A percentile compares a stretch with the other conserved stretches of the same genome.
These are phyloP conservation scores for Suillus weaverae DNA, from an alignment of 768 basidiomycete genomes.

Conservation along the genomic window DNA sequence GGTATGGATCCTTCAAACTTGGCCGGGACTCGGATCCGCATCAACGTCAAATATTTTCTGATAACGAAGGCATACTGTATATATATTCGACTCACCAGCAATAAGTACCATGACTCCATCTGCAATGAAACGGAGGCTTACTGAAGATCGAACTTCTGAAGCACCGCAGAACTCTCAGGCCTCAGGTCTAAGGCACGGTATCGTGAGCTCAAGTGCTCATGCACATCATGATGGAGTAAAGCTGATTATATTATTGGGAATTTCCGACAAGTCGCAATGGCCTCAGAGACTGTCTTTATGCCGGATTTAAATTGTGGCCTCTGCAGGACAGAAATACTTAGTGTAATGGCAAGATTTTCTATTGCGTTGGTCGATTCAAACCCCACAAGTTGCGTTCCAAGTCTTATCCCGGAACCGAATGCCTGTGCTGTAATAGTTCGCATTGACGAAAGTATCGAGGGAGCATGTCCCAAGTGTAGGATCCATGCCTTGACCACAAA, in stretches of 20 bases:
- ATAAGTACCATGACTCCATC: too few relatives aligned
- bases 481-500: conserved; percentile 34
- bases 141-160: too few relatives aligned
- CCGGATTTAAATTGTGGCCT: not conserved
- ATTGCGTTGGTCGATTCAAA: not conserved
- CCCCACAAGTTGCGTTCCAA: conserved; percentile 40
- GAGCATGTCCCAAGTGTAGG: conserved; percentile 38
- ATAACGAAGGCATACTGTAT: not conserved
- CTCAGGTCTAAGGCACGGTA: too few relatives aligned
- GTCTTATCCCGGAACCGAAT: conserved; percentile 31
- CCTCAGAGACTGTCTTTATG: not conserved
- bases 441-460: conserved; percentile 33
- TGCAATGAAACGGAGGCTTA: not conserved
- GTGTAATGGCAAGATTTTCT: not conserved
- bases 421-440: conserved; percentile 27
- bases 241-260: not conserved
- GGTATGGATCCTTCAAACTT: not conserved
- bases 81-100: too few relatives aligned
- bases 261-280: not conserved
- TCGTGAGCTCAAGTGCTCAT: too few relatives aligned
- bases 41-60: not conserved
- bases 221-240: too few relatives aligned
- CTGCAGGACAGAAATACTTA: not conserved
- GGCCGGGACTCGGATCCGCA: not conserved
- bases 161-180: too few relatives aligned